Conservation (phyloP, 257 asterid species). For the Gentiana straminea region DNA sequence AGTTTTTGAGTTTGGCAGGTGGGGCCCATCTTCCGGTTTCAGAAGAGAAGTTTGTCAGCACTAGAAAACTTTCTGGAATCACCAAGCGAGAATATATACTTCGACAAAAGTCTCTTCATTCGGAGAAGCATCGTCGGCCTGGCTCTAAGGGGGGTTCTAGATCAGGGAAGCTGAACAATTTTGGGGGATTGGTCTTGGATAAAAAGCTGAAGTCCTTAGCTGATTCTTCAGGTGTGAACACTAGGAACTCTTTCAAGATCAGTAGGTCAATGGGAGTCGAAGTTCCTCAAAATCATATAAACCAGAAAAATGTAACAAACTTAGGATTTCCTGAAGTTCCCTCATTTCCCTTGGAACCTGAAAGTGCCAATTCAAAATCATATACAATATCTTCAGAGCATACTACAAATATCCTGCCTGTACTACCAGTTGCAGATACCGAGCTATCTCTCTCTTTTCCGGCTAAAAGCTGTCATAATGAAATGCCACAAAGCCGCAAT, state of each 20-base stretch:
- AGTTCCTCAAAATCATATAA: conserved; percentile 27
- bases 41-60: conserved; percentile 55
- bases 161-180: conserved; percentile 43
- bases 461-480: conserved; percentile 35
- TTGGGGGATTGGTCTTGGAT: conserved; percentile 64
- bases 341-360: conserved; percentile 32
- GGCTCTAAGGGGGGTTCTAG: conserved; percentile 56
- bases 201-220: conserved; percentile 65
- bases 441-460: conserved; percentile 88
- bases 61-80: conserved; percentile 61
- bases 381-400: conserved; percentile 26
- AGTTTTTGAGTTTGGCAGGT: conserved; percentile 44
- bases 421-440: conserved; percentile 59
- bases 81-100: conserved; percentile 63
- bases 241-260: conserved; percentile 38
- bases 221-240: conserved; percentile 40
- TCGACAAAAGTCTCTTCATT: conserved; percentile 62
- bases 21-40: conserved; percentile 28
- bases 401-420: conserved; percentile 32
- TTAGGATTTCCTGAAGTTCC: conserved; percentile 39
- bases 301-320: conserved; percentile 29
- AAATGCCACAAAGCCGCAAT: conserved; percentile 41
- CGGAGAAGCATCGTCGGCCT: conserved; percentile 62
- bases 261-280: conserved; percentile 36
- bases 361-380: conserved; percentile 24